Evolutionary conservation across 2,329 filamentous ascomycete genomes (phyloP), one percentile per base, ranked within the genome.

Genomic region (Mariannaea sp.): DNA sequence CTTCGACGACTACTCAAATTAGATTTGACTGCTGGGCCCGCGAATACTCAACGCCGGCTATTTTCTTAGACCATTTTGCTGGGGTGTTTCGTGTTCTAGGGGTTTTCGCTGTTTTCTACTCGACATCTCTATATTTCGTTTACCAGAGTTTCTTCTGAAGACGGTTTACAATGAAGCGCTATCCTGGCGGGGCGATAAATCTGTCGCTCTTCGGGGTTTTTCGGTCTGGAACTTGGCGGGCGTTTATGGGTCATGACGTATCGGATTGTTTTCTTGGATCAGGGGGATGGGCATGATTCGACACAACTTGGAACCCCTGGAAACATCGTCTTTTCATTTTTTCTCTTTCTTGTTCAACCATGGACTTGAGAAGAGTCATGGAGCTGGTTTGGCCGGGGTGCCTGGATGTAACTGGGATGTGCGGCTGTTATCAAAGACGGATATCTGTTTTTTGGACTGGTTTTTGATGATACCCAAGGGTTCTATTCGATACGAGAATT

Each of bases 1-100:
- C 75, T 84, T 50, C 76, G 80, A 41, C 75, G 78, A 53, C 76
- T 83, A 48, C 71, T 84, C 55, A 83, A 82, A 53, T 53, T 77
- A 22, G 70, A 74, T 52, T 45, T 70, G 48, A 52, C 60, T n/a
- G 46, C 66, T 14, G 65, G 66, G 17, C 58, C 65, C 33, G 43
- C 65, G 4, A 49, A 49, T 35, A 30, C 62, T 24, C 49, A 65
- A 19, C 62, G 56, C 13, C 64, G 62, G 50, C 58, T 68, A 29
- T 63, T 70, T 55, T 68, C 65, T 35, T 66, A 61, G 56, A 53
- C 40, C 43, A 43, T 46, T 51, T 40, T 27, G 35, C 27, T 47
- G 26, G 33, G 42, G 49, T 53, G 53, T 58, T 59, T 55, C 55
- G 40, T 57, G 53, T 43, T 61, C 52, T 51, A 55, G 42, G 32